A percentile compares a stretch with the other conserved stretches of the same genome.
phyloP scores from a whole-genome alignment of 768 basidiomycete species.

The Arthromyces matolae region DNA sequence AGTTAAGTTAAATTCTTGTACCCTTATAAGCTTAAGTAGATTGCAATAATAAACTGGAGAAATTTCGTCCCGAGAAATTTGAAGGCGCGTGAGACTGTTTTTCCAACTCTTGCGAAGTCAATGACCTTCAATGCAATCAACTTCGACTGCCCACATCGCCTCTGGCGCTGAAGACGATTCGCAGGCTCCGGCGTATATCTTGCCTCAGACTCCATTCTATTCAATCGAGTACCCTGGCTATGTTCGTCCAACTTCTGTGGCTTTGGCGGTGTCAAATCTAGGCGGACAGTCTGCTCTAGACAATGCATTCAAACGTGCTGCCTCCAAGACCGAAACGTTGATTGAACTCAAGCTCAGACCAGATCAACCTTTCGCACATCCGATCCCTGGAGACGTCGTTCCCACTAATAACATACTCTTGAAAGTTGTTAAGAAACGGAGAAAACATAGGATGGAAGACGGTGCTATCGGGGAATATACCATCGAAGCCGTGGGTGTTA shows the following conservation, averaged over 20 bases:
- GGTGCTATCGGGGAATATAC: conserved; percentile 64
- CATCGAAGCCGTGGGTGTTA: conserved; percentile 65
- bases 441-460: conserved; percentile 37
- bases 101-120: background rate
- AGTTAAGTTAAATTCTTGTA: conserved; percentile 3
- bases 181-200: conserved; percentile 33
- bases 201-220: conserved; percentile 63
- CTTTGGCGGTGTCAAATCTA: conserved; percentile 57
- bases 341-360: conserved; percentile 78
- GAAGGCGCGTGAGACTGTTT: background rate
- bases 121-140: conserved; percentile 11
- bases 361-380: conserved; percentile 76
- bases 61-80: background rate
- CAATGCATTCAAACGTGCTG: conserved; percentile 67
- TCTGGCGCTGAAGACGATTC: background rate
- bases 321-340: conserved; percentile 56
- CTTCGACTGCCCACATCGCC: conserved; percentile 1
- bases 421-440: conserved; percentile 74
- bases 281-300: conserved; percentile 73
- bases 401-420: conserved; percentile 78
- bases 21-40: background rate
- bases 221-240: conserved; percentile 92
- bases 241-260: conserved; percentile 58
- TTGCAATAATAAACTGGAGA: background rate
- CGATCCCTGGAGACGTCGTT: conserved; percentile 77